Base-by-base conservation (phyloP, 2,329 filamentous ascomycete genomes). In the Knoxdaviesia proteae region DNA sequence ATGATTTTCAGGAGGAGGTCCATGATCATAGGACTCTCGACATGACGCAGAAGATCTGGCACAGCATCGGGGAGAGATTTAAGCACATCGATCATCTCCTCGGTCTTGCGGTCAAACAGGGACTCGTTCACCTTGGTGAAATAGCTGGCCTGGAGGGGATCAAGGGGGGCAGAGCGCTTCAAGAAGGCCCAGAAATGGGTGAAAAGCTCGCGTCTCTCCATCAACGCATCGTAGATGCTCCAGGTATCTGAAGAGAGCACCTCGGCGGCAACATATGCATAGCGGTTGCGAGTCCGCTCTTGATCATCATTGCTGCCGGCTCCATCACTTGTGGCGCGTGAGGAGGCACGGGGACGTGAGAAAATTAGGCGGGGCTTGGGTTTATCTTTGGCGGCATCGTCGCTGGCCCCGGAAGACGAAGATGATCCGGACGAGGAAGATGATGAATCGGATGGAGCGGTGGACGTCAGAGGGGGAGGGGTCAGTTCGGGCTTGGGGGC, bases 81-180 rank as follows among this genome's bases (percentile, higher is more conserved):
- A 59, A 98, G 75, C 47, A 98, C 77, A 11, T 79, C 76, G 50
- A 96, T 68, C 88, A 96, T 98, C 49, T 94, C 88, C 54, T 92
- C 84, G 5, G 92, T 94, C 69, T 96, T 96, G 62, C 90, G 92
- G 58, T 96, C 90, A 44, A 98, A 80, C 20, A 98, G 64, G n/a
- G 84, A 82, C 62, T 98, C 90, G 59, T 96, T 96, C 55, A 98
- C 87, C 57, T 96, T 98, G 44, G 88, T 94, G 57, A 98, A 98
- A 58, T 98, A 98, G 54, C 87, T 87, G 11, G 90, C 88, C 61
- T 96, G 88, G 5, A 94, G 70, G 35, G 88, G 82, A 57, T 96
- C 88, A 44, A 98, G 71, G 3, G 88, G 84, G 7, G 84, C 72
- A n/a, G 83, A 73, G 44, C 78, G 74, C 56, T 80, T 80, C 51